Percentiles rank a stretch among this genome's conserved stretches.
phyloP scores from a whole-genome alignment of 164 flowering plant genomes.

The Euptelea pleiosperma region DNA sequence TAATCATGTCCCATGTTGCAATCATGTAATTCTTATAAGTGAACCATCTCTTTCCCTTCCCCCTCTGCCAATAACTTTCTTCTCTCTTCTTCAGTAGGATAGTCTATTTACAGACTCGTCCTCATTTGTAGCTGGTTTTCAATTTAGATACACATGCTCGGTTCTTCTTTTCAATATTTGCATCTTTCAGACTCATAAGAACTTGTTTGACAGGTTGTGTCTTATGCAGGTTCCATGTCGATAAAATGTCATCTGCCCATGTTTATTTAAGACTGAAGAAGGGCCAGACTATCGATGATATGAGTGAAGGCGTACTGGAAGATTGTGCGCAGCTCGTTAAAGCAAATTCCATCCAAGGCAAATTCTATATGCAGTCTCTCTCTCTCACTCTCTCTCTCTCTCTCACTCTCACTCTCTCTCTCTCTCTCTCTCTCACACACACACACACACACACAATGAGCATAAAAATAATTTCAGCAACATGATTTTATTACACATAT shows the following conservation, averaged over 20 bases:
- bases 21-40: no score
- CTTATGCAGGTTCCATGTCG: conserved; percentile 90
- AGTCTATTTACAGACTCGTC: neutral
- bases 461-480: no score
- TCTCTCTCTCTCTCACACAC: no score
- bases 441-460: no score
- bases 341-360: conserved; percentile 99
- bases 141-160: neutral
- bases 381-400: no score
- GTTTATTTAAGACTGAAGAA: conserved; percentile 86
- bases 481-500: no score
- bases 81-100: no score
- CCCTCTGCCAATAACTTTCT: no score
- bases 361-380: conserved; percentile 10
- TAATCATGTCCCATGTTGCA: no score
- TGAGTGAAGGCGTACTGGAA: conserved; percentile 87
- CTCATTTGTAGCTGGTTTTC: neutral
- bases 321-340: conserved; percentile 98
- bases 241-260: conserved; percentile 99
- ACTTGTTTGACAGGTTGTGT: conserved; percentile 1
- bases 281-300: conserved; percentile 85
- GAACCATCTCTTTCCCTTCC: no score
- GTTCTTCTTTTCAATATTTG: neutral
- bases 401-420: no score
- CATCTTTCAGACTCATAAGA: neutral